Evolutionary conservation across 495 filamentous ascomycete species (phyloP).

Genomic region (Penicillium canescens): DNA sequence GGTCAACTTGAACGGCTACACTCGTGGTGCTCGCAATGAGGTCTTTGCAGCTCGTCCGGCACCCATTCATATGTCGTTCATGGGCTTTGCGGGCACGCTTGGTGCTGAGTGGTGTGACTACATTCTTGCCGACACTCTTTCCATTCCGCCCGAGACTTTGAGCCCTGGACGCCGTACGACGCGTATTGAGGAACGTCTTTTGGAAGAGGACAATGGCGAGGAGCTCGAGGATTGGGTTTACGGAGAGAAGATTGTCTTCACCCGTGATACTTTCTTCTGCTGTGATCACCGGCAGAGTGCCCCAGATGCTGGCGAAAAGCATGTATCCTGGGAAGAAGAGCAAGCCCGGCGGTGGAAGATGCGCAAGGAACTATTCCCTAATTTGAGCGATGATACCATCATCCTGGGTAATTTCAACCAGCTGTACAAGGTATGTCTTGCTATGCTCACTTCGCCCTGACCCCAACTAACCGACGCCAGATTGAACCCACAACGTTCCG

Average conservation of each 20-base stretch:
- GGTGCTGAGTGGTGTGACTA: conserved; percentile 99
- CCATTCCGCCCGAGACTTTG: conserved; percentile 80
- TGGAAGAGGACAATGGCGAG: conserved; percentile 67
- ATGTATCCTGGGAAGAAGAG: conserved; percentile 83
- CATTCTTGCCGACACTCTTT: conserved; percentile 84
- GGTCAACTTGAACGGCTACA: conserved; percentile 97
- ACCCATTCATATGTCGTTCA: conserved; percentile 99
- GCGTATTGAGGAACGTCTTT: conserved; percentile 66
- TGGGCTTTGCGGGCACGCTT: conserved; percentile 96
- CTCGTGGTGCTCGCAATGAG: conserved; percentile 94
- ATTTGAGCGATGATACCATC: conserved; percentile 77
- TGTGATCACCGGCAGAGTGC: conserved; percentile 96
- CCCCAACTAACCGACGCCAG: conserved; percentile 44
- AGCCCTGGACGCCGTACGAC: conserved; percentile 75
- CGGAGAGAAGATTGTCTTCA: conserved; percentile 94
- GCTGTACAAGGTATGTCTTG: conserved; percentile 82
- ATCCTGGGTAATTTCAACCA: conserved; percentile 99
- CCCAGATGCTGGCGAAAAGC: conserved; percentile 64
- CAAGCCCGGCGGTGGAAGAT: conserved; percentile 83
- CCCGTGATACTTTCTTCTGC: conserved; percentile 96
- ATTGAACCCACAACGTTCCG: conserved; percentile 98
- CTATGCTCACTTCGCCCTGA: background rate
- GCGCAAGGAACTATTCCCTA: conserved; percentile 92
- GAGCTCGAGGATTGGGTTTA: conserved; percentile 82
- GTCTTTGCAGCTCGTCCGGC: conserved; percentile 94